Evolutionary conservation across 805 yeast species (phyloP).

Genomic region (Pichia heedii): DNA sequence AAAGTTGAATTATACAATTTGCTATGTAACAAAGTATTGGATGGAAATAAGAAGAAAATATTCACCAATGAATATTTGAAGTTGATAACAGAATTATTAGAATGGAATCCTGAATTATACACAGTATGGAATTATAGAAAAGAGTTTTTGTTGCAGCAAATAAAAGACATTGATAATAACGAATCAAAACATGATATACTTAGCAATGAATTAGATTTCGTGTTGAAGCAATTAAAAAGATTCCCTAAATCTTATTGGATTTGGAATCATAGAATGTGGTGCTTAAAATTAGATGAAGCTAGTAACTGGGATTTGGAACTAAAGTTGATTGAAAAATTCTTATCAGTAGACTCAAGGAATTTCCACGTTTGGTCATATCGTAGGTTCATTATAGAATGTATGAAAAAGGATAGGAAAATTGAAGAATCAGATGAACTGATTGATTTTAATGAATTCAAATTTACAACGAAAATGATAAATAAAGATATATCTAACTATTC

Average conservation of each 20-base stretch:
- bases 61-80: conserved; percentile 35
- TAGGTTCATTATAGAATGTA: conserved; percentile 48
- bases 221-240: conserved; percentile 46
- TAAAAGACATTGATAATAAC: conserved; percentile 9
- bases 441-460: conserved; percentile 52
- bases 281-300: conserved; percentile 38
- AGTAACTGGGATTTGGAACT: conserved; percentile 70
- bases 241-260: conserved; percentile 94
- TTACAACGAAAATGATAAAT: conserved; percentile 71
- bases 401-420: conserved; percentile 13
- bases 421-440: conserved; percentile 12
- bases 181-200: conserved; percentile 28
- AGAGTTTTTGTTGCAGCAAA: conserved; percentile 41
- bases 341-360: conserved; percentile 71
- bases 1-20: conserved; percentile 49
- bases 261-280: conserved; percentile 91
- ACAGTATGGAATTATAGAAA: conserved; percentile 87
- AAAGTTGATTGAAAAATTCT: conserved; percentile 54
- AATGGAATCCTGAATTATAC: conserved; percentile 76
- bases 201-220: conserved; percentile 51
- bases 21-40: conserved; percentile 38
- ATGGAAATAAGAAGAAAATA: conserved; percentile 19
- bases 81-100: conserved; percentile 48
- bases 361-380: conserved; percentile 96
- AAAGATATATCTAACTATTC: conserved; percentile 85